Base-by-base conservation (phyloP, 371 early-diverging fungal genomes). In the Mucor lusitanicus region DNA sequence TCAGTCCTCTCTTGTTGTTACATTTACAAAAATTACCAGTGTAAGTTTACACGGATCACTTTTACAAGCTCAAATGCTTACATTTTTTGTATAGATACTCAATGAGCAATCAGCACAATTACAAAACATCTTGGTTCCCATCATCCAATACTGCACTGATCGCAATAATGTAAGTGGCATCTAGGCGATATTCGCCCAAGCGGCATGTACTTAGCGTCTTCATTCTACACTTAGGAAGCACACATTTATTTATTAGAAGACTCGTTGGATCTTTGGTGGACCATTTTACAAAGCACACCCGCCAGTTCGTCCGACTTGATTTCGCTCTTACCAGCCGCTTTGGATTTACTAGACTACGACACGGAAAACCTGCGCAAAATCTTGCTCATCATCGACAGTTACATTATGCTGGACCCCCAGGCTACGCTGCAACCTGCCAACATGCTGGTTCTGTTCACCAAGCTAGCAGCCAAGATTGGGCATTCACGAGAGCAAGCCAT, bases 241-340 rank as follows among this genome's bases (percentile, higher is more conserved):
- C 92, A 92, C 72, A 79, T 94, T 8, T 95, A 95, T 70, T 68
- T 96, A 64, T 76, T 95, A 19, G 97, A 96, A 67, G 97, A 96
- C 67, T 92, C 91, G 0, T 75, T 96, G 19, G 94, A 94, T 65
- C 84, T 97, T 15, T 96, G 97, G 96, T 85, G 88, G 68, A 86
- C 90, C 0, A 81, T 90, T 1, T 37, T 96, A 17, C 92, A 91
- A 78, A 91, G 90, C 67, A 79, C 92, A 0, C 70, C 87, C 0
- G 46, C 69, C 13, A 61, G 78, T 9, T 88, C 85, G 8, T 77
- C 85, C 12, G 75, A 84, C 39, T 62, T 97, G 7, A 59, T 86
- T n/a, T 69, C 78, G 9, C 87, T 97, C 8, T 76, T 91, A 5
- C 91, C 90, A 6, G 64, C 72, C 6, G 86, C 89, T 5, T 77